Base-by-base conservation (phyloP, 1,139 yeast species). In the Suhomyces chickasaworum region DNA sequence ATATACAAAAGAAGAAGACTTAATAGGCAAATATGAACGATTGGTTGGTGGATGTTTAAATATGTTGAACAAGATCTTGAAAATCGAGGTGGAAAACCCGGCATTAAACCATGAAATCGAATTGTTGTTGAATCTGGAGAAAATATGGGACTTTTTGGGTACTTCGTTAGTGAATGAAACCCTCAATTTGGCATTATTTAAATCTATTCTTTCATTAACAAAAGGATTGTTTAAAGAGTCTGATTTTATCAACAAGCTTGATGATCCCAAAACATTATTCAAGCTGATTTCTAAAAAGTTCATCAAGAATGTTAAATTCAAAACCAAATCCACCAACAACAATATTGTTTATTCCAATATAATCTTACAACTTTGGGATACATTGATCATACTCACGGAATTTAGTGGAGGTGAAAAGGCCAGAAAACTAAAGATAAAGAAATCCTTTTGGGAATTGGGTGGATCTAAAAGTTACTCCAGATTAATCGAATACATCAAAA, bases 1-100 rank as follows among this genome's bases (percentile, higher is more conserved):
- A 50, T 84, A 81, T 59, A 78, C 84, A 20, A 77, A 83, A 4
- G 79, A 77, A 44, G 87, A 83, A 25, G 96, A 89, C 51, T 76
- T 88, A 0, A 70, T 72, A 18, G 68, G 82, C n/a, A 89, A 87
- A 59, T 87, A 83, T 58, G 74, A 76, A 32, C 70, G 96, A 46
- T 77, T 85, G 1, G 61, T 83, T 12, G 74, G 76, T 39, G 69
- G 84, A 6, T 69, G 84, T 3, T 56, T 87, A 9, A 69, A 70
- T 39, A 66, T 87, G 61, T 59, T 86, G 20, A 71, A 67, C 1
- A 75, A 76, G 46, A 47, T 83, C 37, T 53, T 71, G 7, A 42
- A 41, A 2, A 49, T 68, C 22, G 46, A 42, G 39, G 12, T 46
- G 41, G 7, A 48, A 41, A 16, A 13, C 31, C 39, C 27, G 7